A percentile compares a stretch with the other conserved stretches of the same genome.
Conservation (phyloP, 2,329 filamentous ascomycete species). For the Diatrype stigma region DNA sequence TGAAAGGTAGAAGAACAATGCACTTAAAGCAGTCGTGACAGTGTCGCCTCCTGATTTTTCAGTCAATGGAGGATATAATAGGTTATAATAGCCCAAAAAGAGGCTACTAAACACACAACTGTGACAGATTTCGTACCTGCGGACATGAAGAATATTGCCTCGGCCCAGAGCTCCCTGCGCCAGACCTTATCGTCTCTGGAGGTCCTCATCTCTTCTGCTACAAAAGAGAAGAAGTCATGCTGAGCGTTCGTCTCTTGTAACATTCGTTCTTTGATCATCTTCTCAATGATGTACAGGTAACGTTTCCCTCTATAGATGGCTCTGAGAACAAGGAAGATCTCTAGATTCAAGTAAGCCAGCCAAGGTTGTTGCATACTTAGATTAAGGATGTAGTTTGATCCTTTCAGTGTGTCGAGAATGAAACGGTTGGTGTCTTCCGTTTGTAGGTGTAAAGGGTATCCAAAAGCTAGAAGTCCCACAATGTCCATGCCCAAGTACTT, state of each 20-base stretch:
- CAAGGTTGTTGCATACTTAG: background rate
- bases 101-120: background rate
- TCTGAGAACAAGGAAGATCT: background rate
- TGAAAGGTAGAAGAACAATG: background rate
- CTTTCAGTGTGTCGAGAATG: background rate
- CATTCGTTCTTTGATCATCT: background rate
- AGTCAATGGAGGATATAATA: background rate
- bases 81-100: no score
- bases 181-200: background rate
- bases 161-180: background rate
- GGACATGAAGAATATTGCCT: background rate
- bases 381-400: background rate
- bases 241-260: background rate
- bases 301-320: background rate
- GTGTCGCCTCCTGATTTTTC: background rate
- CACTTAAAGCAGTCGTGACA: background rate
- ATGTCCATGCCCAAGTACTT: slow-evolving; percentile 5
- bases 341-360: background rate
- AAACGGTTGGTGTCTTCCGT: background rate
- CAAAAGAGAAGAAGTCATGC: background rate
- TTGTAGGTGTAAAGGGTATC: background rate
- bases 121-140: background rate
- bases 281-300: background rate
- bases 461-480: background rate
- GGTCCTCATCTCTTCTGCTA: background rate